Evolutionary conservation across 176 grass and related monocot species (phyloP).

Genomic region (Triticum turgidum): DNA sequence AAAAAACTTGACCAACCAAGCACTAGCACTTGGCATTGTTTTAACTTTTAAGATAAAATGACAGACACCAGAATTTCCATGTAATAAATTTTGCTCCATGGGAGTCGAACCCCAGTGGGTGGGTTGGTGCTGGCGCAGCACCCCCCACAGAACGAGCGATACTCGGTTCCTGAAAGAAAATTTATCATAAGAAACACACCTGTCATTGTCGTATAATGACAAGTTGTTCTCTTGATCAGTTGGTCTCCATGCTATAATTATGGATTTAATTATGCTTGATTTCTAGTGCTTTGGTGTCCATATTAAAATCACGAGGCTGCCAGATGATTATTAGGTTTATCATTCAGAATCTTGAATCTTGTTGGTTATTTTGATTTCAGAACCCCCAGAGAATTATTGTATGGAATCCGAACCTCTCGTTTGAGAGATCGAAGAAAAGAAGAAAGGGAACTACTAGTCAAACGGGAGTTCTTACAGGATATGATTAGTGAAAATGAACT

Average conservation of each 20-base stretch:
- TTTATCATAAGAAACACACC: background rate
- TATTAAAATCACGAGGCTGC: conserved; percentile 17
- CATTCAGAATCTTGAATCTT: conserved; percentile 38
- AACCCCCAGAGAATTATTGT: conserved; percentile 67
- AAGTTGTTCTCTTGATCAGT: background rate
- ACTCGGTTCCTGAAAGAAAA: background rate
- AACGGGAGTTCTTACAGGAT: conserved; percentile 88
- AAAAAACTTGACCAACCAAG: background rate
- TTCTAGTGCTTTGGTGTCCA: conserved; percentile 25
- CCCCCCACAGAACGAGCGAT: background rate
- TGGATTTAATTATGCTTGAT: conserved; percentile 14
- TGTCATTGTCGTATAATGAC: background rate
- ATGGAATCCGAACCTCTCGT: conserved; percentile 76
- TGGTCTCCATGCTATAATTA: background rate
- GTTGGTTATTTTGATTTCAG: conserved; percentile 71
- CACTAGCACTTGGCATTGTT: background rate
- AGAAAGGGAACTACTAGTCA: conserved; percentile 87
- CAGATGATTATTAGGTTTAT: conserved; percentile 30
- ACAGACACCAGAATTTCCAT: background rate
- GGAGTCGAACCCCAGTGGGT: background rate
- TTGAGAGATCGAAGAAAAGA: conserved; percentile 90
- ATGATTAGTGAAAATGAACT: conserved; percentile 86
- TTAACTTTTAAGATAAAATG: background rate
- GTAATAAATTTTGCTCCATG: background rate
- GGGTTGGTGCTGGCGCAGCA: background rate